Percentiles rank a stretch among this genome's conserved stretches.
Conservation (phyloP, 2,329 filamentous ascomycete genomes). For the Pestalotiopsis sp. region DNA sequence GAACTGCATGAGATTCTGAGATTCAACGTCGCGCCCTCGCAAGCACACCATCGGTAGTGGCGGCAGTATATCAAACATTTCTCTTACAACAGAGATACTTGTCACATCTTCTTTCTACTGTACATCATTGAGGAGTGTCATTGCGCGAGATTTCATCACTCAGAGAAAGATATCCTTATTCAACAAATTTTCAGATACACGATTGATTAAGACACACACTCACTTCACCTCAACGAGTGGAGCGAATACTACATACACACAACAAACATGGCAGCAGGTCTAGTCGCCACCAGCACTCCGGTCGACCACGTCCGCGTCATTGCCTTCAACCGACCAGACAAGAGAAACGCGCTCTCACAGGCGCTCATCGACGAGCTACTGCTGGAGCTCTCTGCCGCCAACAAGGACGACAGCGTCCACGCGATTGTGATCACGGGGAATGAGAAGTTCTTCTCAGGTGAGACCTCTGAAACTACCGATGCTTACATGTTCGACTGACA, state of each 20-base stretch:
- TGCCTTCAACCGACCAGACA: slow-evolving; percentile 50
- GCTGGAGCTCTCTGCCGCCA: slow-evolving; percentile 26
- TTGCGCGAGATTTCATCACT: not conserved
- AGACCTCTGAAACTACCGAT: not conserved
- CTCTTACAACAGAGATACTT: not conserved
- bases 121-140: not conserved
- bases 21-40: not conserved
- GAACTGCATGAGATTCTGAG: not conserved
- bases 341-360: slow-evolving; percentile 61
- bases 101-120: not conserved
- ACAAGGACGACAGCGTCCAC: slow-evolving; percentile 18
- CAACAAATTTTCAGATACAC: no score
- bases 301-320: slow-evolving; percentile 7
- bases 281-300: slow-evolving; percentile 14
- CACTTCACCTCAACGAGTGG: not conserved
- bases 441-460: slow-evolving; percentile 8
- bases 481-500: not conserved
- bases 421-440: slow-evolving; percentile 8
- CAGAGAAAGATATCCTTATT: no score
- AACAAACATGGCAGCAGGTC: not conserved
- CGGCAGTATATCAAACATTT: not conserved
- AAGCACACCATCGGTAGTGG: not conserved
- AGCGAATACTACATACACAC: not conserved
- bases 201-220: no score
- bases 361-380: slow-evolving; percentile 51